These are phyloP conservation scores for Grammothele lineata DNA, from an alignment of 768 basidiomycete species.

Conservation along the genomic window DNA sequence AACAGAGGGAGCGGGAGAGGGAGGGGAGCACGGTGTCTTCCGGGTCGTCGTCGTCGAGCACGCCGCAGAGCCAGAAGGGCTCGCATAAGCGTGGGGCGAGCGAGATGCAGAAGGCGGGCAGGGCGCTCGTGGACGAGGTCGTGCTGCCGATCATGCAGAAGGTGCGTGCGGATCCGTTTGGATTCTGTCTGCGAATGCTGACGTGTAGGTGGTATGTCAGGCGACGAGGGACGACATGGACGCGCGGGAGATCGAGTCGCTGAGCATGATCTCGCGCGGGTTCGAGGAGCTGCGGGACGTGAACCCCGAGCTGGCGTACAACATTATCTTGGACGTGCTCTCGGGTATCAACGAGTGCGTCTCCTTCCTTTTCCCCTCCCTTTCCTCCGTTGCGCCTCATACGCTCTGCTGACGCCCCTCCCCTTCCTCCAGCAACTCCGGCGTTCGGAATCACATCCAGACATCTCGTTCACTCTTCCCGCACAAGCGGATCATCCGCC, in stretches of 20 bases:
- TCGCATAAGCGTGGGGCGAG: slow-evolving; percentile 48
- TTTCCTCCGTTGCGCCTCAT: not conserved
- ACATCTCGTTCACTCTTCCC: slow-evolving; percentile 79
- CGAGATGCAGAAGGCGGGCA: slow-evolving; percentile 62
- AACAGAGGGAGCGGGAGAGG: too few species aligned
- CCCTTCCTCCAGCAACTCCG: slow-evolving; percentile 51
- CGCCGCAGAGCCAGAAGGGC: slow-evolving; percentile 2
- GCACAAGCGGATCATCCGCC: slow-evolving; percentile 71
- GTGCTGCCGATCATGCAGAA: slow-evolving; percentile 74
- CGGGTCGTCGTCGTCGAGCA: slow-evolving; percentile 44
- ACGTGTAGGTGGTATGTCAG: slow-evolving; percentile 31
- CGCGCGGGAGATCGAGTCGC: slow-evolving; percentile 80
- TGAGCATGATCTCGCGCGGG: slow-evolving; percentile 86
- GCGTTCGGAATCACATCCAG: slow-evolving; percentile 80
- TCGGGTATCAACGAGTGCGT: slow-evolving; percentile 89
- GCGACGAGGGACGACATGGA: slow-evolving; percentile 81
- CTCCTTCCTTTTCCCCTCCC: slow-evolving; percentile 5
- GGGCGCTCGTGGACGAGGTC: slow-evolving; percentile 74
- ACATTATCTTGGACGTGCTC: slow-evolving; percentile 83
- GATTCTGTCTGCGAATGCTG: not conserved
- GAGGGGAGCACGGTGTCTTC: slow-evolving; percentile 43
- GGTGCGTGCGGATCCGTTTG: slow-evolving; percentile 39
- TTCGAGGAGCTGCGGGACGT: slow-evolving; percentile 81
- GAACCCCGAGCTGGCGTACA: slow-evolving; percentile 84
- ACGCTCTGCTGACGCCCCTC: not conserved